Evolutionary conservation across 2,329 filamentous ascomycete species (phyloP), one percentile per base, ranked within the genome.

Genomic region (Calonectria leucothoes): DNA sequence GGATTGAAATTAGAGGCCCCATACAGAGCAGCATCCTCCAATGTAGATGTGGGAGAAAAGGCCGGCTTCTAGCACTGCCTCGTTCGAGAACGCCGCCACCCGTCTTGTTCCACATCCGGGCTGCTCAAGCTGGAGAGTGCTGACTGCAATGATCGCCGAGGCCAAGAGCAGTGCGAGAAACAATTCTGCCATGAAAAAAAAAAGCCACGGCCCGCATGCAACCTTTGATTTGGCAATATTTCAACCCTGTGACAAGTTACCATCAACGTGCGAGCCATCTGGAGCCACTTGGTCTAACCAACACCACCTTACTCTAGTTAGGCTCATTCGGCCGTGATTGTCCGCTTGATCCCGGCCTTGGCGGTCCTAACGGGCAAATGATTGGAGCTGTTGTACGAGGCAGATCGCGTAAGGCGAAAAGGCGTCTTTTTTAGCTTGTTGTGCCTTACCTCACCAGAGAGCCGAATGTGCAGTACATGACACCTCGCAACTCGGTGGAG

Each of bases 1-100:
- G 61, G 49, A 66, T 66, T 57, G 52, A 59, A 70, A 64, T 45
- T 70, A 33, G 61, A 57, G 61, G 61, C 49, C n/a, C 69, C 51
- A 57, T 66, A 39, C n/a, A 37, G 48, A 66, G 31, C 39, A 42
- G 23, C 37, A 6, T 51, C 61, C 63, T 71, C 67, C 45, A 57
- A 52, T 55, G 35, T 65, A 35, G 48, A 55, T 27, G 48, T 55
- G 48, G 42, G 15, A 35, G 39, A 23, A 31, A 27, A 49, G 52
- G 70, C 48, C 37, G 66, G 48, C 23, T 45, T 49, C 20, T 23
- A 66, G 67, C 71, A 73, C 71, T 70, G 71, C 71, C 71, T 69
- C 71, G 27, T 70, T 70, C 61, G 33, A 63, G 67, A 69, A 55
- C 52, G 71, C 59, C 67, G 51, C 63, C 66, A 59, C 65, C 59